Conservation (phyloP, 768 basidiomycete species). For the Leccinum olivaceopallidum region DNA sequence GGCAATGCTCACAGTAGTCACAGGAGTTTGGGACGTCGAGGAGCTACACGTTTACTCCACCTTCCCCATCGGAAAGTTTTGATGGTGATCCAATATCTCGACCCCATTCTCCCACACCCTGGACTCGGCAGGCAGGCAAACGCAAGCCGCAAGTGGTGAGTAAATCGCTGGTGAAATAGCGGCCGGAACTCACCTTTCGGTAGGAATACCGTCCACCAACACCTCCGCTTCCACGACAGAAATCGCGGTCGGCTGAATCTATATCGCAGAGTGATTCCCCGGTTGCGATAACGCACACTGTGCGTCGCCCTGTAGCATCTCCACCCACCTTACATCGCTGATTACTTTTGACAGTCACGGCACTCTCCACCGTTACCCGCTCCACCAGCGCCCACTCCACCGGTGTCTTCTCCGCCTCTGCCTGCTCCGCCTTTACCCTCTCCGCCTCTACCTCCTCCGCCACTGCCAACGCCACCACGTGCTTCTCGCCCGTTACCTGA, state of each 20-base stretch:
- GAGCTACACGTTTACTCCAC: slow-evolving; percentile 32
- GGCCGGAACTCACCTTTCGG: slow-evolving; percentile 5
- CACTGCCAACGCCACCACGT: slow-evolving; percentile 30
- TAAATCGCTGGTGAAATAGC: not conserved
- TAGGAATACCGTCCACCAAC: slow-evolving; percentile 62
- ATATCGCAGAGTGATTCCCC: slow-evolving; percentile 35
- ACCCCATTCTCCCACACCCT: slow-evolving; percentile 38
- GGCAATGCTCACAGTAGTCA: slow-evolving; percentile 29
- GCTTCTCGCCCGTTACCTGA: slow-evolving; percentile 30
- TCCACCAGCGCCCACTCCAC: slow-evolving; percentile 14
- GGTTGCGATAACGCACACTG: slow-evolving; percentile 28
- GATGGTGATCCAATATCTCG: slow-evolving; percentile 37
- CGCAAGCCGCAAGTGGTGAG: slow-evolving; percentile 31
- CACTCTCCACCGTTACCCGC: slow-evolving; percentile 26
- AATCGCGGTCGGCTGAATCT: slow-evolving; percentile 32
- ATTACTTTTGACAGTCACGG: slow-evolving; percentile 22
- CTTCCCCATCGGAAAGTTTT: slow-evolving; percentile 37
- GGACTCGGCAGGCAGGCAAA: slow-evolving; percentile 27
- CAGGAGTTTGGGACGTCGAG: slow-evolving; percentile 35
- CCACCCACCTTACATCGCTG: slow-evolving; percentile 3
- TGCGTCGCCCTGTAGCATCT: slow-evolving; percentile 12
- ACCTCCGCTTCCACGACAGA: slow-evolving; percentile 48
- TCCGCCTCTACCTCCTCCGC: slow-evolving; percentile 28
- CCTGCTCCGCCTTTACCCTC: slow-evolving; percentile 21
- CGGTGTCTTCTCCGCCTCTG: slow-evolving; percentile 17